phyloP scores from a whole-genome alignment of 352 stramenopile genomes.

The Phytophthora idaei region DNA sequence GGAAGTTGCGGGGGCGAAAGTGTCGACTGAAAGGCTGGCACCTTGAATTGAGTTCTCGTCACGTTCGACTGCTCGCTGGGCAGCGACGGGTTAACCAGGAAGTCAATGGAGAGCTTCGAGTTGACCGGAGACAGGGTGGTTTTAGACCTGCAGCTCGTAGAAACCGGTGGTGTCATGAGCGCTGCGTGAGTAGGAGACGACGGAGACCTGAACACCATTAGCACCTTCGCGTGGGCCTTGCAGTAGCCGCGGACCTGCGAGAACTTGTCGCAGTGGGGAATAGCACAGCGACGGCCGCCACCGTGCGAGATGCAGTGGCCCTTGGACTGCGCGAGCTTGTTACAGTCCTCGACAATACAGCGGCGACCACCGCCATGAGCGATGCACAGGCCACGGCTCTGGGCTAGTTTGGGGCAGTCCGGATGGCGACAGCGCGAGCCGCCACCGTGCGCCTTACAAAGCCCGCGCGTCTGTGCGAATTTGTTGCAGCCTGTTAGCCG shows the following conservation, averaged over 20 bases:
- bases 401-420: slow-evolving; percentile 77
- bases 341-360: slow-evolving; percentile 68
- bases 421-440: slow-evolving; percentile 78
- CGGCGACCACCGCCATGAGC: slow-evolving; percentile 71
- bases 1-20: background rate
- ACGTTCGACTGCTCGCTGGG: slow-evolving; percentile 5
- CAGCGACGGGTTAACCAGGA: slow-evolving; percentile 48
- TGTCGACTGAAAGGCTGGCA: slow-evolving; percentile 7
- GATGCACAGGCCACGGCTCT: slow-evolving; percentile 75
- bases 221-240: slow-evolving; percentile 79
- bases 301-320: slow-evolving; percentile 82
- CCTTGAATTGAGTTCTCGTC: background rate
- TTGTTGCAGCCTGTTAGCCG: slow-evolving; percentile 73
- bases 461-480: slow-evolving; percentile 75
- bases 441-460: slow-evolving; percentile 86
- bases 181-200: slow-evolving; percentile 29
- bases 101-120: slow-evolving; percentile 61
- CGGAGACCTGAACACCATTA: slow-evolving; percentile 37
- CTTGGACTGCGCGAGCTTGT: slow-evolving; percentile 76
- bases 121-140: slow-evolving; percentile 30
- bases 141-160: slow-evolving; percentile 4
- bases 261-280: slow-evolving; percentile 81
- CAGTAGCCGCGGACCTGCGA: slow-evolving; percentile 81
- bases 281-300: slow-evolving; percentile 66
- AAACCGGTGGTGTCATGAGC: slow-evolving; percentile 24